Percentiles rank a stretch among this genome's conserved stretches.
These are phyloP conservation scores for Fraxinus greggii DNA, from an alignment of 305 asterid genomes.

Conservation along the genomic window DNA sequence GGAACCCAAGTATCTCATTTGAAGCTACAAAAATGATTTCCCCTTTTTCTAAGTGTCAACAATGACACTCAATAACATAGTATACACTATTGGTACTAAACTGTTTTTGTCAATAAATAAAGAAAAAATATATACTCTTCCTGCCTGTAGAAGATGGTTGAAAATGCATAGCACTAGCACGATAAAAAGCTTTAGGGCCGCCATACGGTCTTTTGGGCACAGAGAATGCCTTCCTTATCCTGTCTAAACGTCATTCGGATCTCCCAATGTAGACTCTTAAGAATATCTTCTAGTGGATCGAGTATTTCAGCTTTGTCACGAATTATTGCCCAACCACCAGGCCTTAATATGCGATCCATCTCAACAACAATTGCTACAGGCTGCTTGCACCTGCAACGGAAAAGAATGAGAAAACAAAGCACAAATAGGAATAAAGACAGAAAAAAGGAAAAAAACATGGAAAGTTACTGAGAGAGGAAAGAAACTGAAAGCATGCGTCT, in stretches of 20 bases:
- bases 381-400: constrained; percentile 72
- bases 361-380: constrained; percentile 69
- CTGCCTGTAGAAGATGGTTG: constrained; percentile 6
- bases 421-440: neutral
- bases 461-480: neutral
- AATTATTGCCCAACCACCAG: constrained; percentile 85
- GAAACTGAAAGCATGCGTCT: neutral
- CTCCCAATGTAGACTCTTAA: constrained; percentile 84
- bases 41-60: neutral
- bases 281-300: constrained; percentile 69
- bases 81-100: constrained; percentile 11
- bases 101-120: neutral
- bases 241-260: constrained; percentile 76
- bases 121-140: constrained; percentile 3
- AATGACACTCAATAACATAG: neutral
- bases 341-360: constrained; percentile 85
- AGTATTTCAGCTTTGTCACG: constrained; percentile 85
- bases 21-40: constrained; percentile 23
- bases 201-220: constrained; percentile 80
- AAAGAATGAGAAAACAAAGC: neutral
- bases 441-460: neutral
- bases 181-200: constrained; percentile 49
- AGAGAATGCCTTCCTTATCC: constrained; percentile 73
- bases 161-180: constrained; percentile 21
- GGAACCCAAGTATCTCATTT: neutral